phyloP scores from a whole-genome alignment of 140 eudicot species.

The Stevia rebaudiana region DNA sequence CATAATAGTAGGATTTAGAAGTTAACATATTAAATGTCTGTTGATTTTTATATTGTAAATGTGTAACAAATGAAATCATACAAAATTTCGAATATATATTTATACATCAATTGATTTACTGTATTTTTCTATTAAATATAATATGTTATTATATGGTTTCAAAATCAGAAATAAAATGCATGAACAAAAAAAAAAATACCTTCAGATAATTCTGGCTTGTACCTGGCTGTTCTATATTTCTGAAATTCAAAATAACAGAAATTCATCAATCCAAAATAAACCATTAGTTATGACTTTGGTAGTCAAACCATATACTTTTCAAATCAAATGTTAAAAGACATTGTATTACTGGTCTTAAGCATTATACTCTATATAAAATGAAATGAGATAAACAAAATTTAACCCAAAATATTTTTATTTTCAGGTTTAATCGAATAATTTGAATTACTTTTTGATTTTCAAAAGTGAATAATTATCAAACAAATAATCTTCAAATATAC shows the following conservation, averaged over 20 bases:
- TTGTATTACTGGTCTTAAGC: neutral
- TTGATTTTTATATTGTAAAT: neutral
- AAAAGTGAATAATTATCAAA: conserved; percentile 8
- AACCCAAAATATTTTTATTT: neutral
- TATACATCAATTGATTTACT: neutral
- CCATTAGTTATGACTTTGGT: neutral
- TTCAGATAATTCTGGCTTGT: conserved; percentile 83
- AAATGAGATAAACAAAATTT: neutral
- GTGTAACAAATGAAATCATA: neutral
- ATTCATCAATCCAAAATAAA: conserved; percentile 11
- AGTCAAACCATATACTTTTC: conserved; percentile 20
- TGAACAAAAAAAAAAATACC: conserved; percentile 33
- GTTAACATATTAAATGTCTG: neutral
- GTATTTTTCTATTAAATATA: neutral
- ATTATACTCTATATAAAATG: neutral
- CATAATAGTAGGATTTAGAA: too few species aligned
- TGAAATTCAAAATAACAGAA: conserved; percentile 30
- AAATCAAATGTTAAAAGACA: neutral
- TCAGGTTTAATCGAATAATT: neutral
- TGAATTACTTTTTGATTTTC: neutral
- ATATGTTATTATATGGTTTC: neutral
- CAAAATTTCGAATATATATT: neutral
- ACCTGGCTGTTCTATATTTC: conserved; percentile 87
- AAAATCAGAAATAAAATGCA: neutral
- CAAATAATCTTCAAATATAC: conserved; percentile 16